Evolutionary conservation across 345 rosid species (phyloP).

Genomic region (Rhodamnia argentea): DNA sequence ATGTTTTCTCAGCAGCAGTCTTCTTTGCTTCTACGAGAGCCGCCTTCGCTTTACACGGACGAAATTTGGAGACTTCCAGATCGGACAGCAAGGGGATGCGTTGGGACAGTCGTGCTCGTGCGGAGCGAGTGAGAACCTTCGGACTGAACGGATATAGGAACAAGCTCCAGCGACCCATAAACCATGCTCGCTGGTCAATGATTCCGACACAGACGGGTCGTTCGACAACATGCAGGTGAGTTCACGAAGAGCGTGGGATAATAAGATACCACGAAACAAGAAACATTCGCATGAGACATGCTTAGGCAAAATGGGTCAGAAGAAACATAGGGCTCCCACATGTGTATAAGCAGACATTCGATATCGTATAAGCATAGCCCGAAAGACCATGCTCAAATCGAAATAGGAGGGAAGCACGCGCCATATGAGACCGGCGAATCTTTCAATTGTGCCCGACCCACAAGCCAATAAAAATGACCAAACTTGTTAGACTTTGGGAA

Average conservation of each 20-base stretch:
- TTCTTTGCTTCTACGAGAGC: neutral
- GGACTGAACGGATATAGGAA: neutral
- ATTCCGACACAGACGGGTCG: neutral
- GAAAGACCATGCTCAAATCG: too few relatives aligned
- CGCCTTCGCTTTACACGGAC: neutral
- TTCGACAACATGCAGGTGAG: neutral
- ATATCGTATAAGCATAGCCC: too few relatives aligned
- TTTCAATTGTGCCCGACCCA: neutral
- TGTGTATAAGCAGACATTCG: too few relatives aligned
- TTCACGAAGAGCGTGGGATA: neutral
- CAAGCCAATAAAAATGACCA: neutral
- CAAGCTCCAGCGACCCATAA: neutral
- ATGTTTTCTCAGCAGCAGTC: neutral
- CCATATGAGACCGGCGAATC: neutral
- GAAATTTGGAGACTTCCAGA: neutral
- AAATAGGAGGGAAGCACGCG: too few relatives aligned
- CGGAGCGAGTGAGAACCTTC: neutral
- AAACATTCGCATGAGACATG: neutral
- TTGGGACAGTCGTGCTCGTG: neutral
- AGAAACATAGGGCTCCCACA: neutral
- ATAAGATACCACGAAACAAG: neutral
- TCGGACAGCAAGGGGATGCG: neutral
- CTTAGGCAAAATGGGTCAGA: neutral
- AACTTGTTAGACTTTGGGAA: neutral
- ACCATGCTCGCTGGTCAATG: neutral